Conservation (phyloP, 257 asterid genomes). For the Capsicum pubescens region DNA sequence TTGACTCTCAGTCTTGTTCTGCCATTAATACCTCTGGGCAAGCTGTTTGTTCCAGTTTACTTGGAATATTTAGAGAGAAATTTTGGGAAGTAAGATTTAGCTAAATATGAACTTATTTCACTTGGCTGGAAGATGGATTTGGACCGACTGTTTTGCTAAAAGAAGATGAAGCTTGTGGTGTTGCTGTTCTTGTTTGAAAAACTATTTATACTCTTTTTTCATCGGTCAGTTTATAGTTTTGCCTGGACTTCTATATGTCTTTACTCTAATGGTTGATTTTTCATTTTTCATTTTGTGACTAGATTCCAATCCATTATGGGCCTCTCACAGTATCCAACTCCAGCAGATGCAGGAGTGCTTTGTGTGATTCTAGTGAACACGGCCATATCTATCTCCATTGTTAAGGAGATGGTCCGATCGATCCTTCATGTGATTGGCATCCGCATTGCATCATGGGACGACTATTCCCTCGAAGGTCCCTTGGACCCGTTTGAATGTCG, state of each 20-base stretch:
- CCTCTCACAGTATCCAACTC: conserved; percentile 76
- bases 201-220: not conserved
- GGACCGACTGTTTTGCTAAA: not conserved
- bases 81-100: not conserved
- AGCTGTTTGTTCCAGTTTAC: not conserved
- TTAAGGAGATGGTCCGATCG: conserved; percentile 75
- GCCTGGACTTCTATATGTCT: not conserved
- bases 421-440: conserved; percentile 75
- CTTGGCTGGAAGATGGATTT: conserved; percentile 9
- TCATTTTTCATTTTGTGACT: conserved; percentile 25
- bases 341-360: conserved; percentile 87
- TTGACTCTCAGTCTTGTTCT: no score
- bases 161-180: conserved; percentile 14
- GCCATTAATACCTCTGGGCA: not conserved
- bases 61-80: not conserved
- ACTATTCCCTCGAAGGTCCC: conserved; percentile 53
- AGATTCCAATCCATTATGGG: conserved; percentile 63
- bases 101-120: not conserved
- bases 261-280: conserved; percentile 26
- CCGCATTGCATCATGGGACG: conserved; percentile 70
- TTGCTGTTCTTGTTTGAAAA: not conserved
- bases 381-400: conserved; percentile 76
- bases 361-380: conserved; percentile 84
- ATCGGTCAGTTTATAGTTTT: not conserved
- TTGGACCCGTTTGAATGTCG: conserved; percentile 49